Percentiles rank a stretch among this genome's conserved stretches.
Conservation (phyloP, 2,329 filamentous ascomycete species). For the Myrmaecium sp. region DNA sequence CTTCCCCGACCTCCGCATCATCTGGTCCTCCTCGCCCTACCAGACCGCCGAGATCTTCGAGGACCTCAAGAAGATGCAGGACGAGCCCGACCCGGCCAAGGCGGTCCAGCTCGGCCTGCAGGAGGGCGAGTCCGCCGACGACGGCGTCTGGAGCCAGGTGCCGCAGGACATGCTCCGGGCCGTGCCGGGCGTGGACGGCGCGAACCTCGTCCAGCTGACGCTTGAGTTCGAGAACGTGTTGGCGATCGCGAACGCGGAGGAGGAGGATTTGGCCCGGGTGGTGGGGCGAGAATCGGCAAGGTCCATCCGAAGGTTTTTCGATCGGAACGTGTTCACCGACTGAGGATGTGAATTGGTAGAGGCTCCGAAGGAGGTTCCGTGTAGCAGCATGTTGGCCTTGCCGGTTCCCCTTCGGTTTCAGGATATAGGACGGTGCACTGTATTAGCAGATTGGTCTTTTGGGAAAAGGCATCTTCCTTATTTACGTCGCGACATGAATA, state of each 20-base stretch:
- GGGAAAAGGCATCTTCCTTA: not conserved
- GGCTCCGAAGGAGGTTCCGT: too few relatives aligned
- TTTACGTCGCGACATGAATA: not conserved
- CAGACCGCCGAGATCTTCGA: conserved; percentile 97
- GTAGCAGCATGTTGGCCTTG: conserved; percentile 10
- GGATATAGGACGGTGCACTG: not conserved
- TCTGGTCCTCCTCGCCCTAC: conserved; percentile 87
- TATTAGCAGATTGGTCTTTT: conserved; percentile 2
- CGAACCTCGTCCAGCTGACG: conserved; percentile 51
- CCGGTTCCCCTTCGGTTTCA: not conserved
- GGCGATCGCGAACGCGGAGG: conserved; percentile 75
- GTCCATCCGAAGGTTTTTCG: conserved; percentile 70
- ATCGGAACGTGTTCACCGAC: conserved; percentile 39
- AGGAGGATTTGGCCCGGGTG: conserved; percentile 51
- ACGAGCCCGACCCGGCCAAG: conserved; percentile 77
- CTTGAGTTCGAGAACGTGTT: conserved; percentile 57
- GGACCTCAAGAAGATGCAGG: conserved; percentile 73
- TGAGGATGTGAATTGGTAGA: too few relatives aligned
- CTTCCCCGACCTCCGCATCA: conserved; percentile 75
- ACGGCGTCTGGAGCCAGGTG: conserved; percentile 61
- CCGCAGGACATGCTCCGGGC: conserved; percentile 80
- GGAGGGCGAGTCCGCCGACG: conserved; percentile 32
- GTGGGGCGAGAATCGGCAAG: conserved; percentile 64
- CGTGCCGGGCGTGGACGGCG: conserved; percentile 60
- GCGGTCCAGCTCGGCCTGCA: conserved; percentile 74